phyloP scores from a whole-genome alignment of 129 eudicot genomes.

The Deinandra increscens region DNA sequence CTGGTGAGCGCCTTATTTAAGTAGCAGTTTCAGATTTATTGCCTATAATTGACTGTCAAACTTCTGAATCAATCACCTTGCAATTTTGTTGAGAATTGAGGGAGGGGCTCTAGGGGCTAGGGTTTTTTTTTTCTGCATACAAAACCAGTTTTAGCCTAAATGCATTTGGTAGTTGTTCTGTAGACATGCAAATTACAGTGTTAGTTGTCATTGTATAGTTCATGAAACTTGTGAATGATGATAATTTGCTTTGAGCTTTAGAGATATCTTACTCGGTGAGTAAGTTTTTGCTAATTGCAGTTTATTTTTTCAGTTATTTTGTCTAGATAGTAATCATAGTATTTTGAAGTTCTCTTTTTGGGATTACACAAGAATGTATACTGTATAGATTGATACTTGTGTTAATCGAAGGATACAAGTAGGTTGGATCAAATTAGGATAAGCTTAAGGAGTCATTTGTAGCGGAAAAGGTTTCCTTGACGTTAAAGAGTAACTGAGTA shows the following conservation, averaged over 20 bases:
- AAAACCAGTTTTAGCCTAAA: no score
- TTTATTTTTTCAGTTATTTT: not conserved
- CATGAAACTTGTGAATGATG: conserved; percentile 2
- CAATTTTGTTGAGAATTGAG: not conserved
- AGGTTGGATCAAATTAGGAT: conserved; percentile 1
- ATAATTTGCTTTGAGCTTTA: not conserved
- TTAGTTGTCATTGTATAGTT: not conserved
- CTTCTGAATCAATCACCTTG: not conserved
- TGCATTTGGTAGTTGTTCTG: not conserved
- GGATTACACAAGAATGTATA: not conserved
- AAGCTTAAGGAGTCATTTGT: not conserved
- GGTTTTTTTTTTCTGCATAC: no score
- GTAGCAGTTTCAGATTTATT: not conserved
- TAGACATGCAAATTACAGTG: conserved; percentile 9
- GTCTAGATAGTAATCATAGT: no score
- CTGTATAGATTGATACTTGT: not conserved
- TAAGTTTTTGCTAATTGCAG: conserved; percentile 1
- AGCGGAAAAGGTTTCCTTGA: not conserved
- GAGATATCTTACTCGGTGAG: not conserved
- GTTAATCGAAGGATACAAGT: not conserved
- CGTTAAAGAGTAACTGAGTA: not conserved
- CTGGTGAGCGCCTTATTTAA: conserved; percentile 30
- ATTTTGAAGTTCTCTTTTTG: no score
- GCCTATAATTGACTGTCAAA: not conserved
- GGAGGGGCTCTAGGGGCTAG: not conserved